phyloP scores from a whole-genome alignment of 2,329 filamentous ascomycete species.

The Scedosporium boydii region DNA sequence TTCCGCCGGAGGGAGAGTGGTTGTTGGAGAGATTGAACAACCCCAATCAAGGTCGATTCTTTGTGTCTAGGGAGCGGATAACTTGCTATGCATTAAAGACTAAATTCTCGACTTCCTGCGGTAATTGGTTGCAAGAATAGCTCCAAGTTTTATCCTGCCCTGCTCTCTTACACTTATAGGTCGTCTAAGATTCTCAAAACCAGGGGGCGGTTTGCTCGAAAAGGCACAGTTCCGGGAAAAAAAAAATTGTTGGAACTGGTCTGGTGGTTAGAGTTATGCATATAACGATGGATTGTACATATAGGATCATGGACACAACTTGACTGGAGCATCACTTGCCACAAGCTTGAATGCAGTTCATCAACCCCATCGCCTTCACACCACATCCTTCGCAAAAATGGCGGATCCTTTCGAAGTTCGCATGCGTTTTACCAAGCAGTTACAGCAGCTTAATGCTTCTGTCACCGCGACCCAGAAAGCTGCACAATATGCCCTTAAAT shows the following conservation, averaged over 20 bases:
- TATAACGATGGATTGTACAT: not conserved
- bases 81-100: too few species aligned
- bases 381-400: conserved; percentile 26
- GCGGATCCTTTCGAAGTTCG: conserved; percentile 94
- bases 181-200: not conserved
- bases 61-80: too few species aligned
- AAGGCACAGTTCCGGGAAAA: not conserved
- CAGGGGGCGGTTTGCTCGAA: not conserved
- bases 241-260: not conserved
- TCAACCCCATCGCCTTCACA: not conserved
- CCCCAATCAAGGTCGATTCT: too few species aligned
- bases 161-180: too few species aligned
- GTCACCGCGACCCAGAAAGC: conserved; percentile 85
- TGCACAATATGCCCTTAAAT: conserved; percentile 88
- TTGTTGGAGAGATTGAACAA: too few species aligned
- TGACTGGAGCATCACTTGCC: too few species aligned
- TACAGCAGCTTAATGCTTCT: conserved; percentile 85
- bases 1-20: too few species aligned
- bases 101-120: too few species aligned
- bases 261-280: not conserved
- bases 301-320: not conserved
- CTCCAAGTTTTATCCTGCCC: too few species aligned
- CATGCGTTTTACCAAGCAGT: conserved; percentile 86
- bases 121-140: too few species aligned
- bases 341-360: too few species aligned